phyloP scores from a whole-genome alignment of 352 stramenopile species.

The Phytopythium montanum region DNA sequence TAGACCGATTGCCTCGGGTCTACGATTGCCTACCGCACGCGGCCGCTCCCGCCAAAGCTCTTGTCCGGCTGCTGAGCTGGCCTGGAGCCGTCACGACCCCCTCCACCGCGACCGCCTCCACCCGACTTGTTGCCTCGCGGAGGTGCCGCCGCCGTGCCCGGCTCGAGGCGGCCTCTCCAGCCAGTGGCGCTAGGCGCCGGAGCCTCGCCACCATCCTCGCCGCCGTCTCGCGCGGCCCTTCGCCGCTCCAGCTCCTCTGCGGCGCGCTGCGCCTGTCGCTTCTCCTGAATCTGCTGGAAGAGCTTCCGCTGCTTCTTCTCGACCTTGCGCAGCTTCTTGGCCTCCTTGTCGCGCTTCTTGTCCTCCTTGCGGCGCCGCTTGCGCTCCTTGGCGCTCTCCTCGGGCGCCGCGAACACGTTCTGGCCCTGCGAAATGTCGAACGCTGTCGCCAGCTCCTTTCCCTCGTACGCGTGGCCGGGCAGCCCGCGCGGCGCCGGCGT shows the following conservation, averaged over 20 bases:
- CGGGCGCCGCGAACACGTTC: constrained; percentile 75
- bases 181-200: constrained; percentile 44
- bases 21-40: constrained; percentile 29
- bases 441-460: constrained; percentile 70
- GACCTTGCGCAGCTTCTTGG: constrained; percentile 46
- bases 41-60: constrained; percentile 58
- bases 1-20: not conserved
- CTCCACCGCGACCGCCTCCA: constrained; percentile 6
- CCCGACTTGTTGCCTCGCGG: constrained; percentile 8
- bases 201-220: constrained; percentile 10
- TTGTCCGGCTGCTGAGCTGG: constrained; percentile 20
- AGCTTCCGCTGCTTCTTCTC: constrained; percentile 49
- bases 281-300: constrained; percentile 45
- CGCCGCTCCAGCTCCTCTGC: constrained; percentile 29
- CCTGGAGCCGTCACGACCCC: constrained; percentile 4
- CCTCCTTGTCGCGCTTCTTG: constrained; percentile 49
- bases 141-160: constrained; percentile 17
- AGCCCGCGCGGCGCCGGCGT: constrained; percentile 29
- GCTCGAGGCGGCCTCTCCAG: constrained; percentile 64
- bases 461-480: constrained; percentile 86
- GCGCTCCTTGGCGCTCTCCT: constrained; percentile 50
- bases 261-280: constrained; percentile 27
- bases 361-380: constrained; percentile 57
- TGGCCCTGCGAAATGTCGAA: constrained; percentile 77
- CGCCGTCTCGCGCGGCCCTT: constrained; percentile 15